Evolutionary conservation across 2,329 filamentous ascomycete species (phyloP).

Genomic region (Ceratocystis cacaofunesta): DNA sequence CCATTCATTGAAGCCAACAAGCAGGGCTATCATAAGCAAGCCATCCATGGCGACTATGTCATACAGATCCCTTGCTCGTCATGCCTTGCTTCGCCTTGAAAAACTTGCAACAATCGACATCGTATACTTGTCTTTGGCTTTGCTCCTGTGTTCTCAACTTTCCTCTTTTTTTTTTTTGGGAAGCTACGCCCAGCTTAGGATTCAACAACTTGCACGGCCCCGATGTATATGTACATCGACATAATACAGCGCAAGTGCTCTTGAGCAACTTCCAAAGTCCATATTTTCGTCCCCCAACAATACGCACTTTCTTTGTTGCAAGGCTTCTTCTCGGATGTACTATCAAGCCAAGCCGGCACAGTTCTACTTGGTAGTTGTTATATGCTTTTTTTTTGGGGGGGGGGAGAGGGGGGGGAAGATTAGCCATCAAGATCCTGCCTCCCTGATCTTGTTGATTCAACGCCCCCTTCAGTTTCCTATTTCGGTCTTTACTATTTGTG

Average conservation of each 20-base stretch:
- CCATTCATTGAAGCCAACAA: too few species aligned
- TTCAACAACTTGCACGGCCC: neutral
- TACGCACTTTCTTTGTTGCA: neutral
- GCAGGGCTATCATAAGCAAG: too few species aligned
- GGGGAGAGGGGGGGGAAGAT: too few species aligned
- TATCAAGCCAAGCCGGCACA: neutral
- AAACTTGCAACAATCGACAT: neutral
- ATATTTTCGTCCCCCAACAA: neutral
- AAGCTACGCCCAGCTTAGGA: neutral
- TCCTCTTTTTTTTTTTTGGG: neutral
- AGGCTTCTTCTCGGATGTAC: neutral
- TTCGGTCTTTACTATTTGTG: neutral
- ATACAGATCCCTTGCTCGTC: neutral
- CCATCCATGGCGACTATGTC: neutral
- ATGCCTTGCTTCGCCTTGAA: neutral
- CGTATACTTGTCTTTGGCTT: neutral
- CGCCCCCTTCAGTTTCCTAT: neutral
- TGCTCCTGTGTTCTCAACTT: neutral
- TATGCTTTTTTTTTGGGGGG: neutral
- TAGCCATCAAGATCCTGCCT: too few species aligned
- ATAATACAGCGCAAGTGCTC: neutral
- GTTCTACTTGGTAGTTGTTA: neutral
- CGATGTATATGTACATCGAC: neutral
- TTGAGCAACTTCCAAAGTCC: neutral
- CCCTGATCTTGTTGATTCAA: neutral